These are phyloP conservation scores for Aspergillus sclerotialis DNA, from an alignment of 2,329 filamentous ascomycete species.

Conservation along the genomic window DNA sequence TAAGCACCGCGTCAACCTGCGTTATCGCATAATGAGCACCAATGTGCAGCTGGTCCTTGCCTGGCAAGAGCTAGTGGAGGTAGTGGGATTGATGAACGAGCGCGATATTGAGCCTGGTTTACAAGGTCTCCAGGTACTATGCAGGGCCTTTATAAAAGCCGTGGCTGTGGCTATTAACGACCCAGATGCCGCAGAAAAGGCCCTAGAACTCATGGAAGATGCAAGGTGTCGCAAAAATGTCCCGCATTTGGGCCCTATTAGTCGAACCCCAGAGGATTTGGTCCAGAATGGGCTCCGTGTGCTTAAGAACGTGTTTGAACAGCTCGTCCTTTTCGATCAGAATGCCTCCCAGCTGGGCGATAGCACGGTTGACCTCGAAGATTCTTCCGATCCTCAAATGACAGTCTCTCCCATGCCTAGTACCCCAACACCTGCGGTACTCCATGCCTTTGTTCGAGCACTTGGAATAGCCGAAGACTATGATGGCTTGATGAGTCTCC, in stretches of 20 bases:
- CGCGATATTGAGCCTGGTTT: constrained; percentile 23
- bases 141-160: constrained; percentile 28
- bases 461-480: constrained; percentile 35
- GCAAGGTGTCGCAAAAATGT: constrained; percentile 7
- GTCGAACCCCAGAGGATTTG: constrained; percentile 20
- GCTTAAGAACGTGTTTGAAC: constrained; percentile 31
- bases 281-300: constrained; percentile 21
- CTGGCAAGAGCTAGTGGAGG: constrained; percentile 30
- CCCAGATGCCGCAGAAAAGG: constrained; percentile 19
- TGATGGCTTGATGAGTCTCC: constrained; percentile 31
- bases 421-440: constrained; percentile 29
- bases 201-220: constrained; percentile 17
- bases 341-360: constrained; percentile 16
- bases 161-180: constrained; percentile 24
- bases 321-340: constrained; percentile 24
- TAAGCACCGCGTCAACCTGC: constrained; percentile 13
- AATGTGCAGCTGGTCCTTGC: constrained; percentile 26
- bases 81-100: constrained; percentile 28
- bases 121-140: constrained; percentile 29
- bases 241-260: constrained; percentile 1
- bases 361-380: constrained; percentile 8
- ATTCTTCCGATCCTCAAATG: constrained; percentile 8
- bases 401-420: constrained; percentile 25
- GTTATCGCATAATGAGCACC: constrained; percentile 12
- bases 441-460: constrained; percentile 37